Percentiles rank a stretch among this genome's conserved stretches.
Conservation (phyloP, 2,329 filamentous ascomycete genomes). For the Hymenoscyphus infarciens region DNA sequence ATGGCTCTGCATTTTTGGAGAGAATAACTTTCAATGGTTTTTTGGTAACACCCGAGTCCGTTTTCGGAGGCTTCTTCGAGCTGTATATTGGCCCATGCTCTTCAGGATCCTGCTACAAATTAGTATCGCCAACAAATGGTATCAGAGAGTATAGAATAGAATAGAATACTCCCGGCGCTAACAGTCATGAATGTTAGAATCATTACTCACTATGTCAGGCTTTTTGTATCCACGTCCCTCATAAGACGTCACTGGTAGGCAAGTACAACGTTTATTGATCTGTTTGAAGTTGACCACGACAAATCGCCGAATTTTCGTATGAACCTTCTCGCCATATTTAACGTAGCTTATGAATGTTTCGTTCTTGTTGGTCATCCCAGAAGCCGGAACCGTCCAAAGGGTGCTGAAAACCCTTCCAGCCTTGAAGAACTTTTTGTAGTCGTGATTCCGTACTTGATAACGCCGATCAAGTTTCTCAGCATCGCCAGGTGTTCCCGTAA, state of each 20-base stretch:
- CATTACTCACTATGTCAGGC: constrained; percentile 16
- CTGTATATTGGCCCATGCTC: constrained; percentile 27
- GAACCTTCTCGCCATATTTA: constrained; percentile 20
- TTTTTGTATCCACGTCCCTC: constrained; percentile 18
- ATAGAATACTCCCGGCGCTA: not conserved
- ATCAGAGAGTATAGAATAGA: too few relatives aligned
- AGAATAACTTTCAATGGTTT: constrained; percentile 20
- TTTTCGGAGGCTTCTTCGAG: constrained; percentile 10
- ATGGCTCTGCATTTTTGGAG: constrained; percentile 9
- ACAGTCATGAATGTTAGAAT: not conserved
- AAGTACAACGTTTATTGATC: constrained; percentile 17
- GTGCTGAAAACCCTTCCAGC: constrained; percentile 28
- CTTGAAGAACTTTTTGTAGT: constrained; percentile 25
- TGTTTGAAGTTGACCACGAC: constrained; percentile 21
- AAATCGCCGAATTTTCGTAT: constrained; percentile 26
- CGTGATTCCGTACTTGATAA: constrained; percentile 21
- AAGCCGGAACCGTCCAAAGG: constrained; percentile 23
- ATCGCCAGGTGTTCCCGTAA: constrained; percentile 13
- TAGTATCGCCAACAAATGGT: not conserved
- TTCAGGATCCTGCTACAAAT: constrained; percentile 10
- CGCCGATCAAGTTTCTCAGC: constrained; percentile 19
- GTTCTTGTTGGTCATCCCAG: constrained; percentile 12
- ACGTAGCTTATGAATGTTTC: constrained; percentile 20
- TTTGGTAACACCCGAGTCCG: constrained; percentile 15
- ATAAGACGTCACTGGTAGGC: constrained; percentile 25